Evolutionary conservation across 2,329 filamentous ascomycete species (phyloP).

Genomic region (Claviceps citrina): DNA sequence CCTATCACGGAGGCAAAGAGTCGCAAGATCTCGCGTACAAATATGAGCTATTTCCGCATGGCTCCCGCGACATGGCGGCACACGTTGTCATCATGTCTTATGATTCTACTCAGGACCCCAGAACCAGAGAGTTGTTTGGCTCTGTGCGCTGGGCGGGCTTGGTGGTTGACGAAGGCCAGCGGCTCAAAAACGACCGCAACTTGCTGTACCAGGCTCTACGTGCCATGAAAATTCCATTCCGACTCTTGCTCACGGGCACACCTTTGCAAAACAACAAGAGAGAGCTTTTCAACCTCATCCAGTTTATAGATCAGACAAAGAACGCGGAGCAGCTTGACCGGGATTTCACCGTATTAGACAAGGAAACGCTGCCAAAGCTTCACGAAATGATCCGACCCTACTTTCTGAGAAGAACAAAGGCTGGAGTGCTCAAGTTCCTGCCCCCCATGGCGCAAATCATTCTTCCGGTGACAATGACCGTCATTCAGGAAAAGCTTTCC

Average conservation of each 20-base stretch:
- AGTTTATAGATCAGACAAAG: slow-evolving; percentile 64
- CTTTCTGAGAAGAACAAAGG: slow-evolving; percentile 66
- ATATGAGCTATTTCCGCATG: slow-evolving; percentile 69
- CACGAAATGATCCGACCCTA: slow-evolving; percentile 69
- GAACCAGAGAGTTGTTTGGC: slow-evolving; percentile 49
- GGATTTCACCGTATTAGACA: slow-evolving; percentile 62
- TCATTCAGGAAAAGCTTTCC: slow-evolving; percentile 85
- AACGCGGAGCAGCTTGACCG: slow-evolving; percentile 61
- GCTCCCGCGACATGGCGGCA: slow-evolving; percentile 55
- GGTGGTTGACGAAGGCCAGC: slow-evolving; percentile 88
- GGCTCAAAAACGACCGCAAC: slow-evolving; percentile 84
- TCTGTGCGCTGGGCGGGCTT: slow-evolving; percentile 71
- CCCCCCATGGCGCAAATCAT: slow-evolving; percentile 93
- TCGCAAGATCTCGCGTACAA: slow-evolving; percentile 63
- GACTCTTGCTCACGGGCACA: slow-evolving; percentile 76
- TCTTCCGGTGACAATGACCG: slow-evolving; percentile 85
- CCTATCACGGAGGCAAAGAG: slow-evolving; percentile 67
- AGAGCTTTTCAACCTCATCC: slow-evolving; percentile 90
- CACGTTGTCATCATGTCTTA: slow-evolving; percentile 94
- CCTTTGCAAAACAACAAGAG: slow-evolving; percentile 90
- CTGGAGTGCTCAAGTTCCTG: slow-evolving; percentile 76
- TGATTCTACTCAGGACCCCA: slow-evolving; percentile 66
- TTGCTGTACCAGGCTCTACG: slow-evolving; percentile 62
- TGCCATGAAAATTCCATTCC: slow-evolving; percentile 63
- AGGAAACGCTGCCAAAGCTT: slow-evolving; percentile 65